Percentiles rank a stretch among this genome's conserved stretches.
These are phyloP conservation scores for Trametes elegans DNA, from an alignment of 768 basidiomycete species.

Conservation along the genomic window DNA sequence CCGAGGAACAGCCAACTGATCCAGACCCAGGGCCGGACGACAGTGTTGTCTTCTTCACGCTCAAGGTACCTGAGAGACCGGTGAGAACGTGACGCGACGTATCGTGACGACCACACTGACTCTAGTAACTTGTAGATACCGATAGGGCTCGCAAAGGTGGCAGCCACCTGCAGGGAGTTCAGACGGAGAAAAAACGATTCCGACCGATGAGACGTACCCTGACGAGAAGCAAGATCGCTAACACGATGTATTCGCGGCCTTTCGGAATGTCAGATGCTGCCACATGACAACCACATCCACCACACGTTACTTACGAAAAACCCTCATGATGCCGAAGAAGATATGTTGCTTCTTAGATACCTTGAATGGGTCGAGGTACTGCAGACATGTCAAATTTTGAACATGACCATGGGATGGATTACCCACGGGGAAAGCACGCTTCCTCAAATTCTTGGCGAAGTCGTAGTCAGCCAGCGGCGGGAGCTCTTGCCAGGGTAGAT, in stretches of 20 bases:
- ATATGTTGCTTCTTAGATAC: constrained; percentile 23
- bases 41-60: constrained; percentile 44
- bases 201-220: neutral
- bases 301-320: constrained; percentile 17
- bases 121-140: constrained; percentile 35
- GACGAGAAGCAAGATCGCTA: constrained; percentile 10
- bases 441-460: constrained; percentile 33
- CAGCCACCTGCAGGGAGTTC: constrained; percentile 14
- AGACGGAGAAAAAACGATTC: neutral
- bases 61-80: constrained; percentile 51
- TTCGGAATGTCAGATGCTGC: neutral
- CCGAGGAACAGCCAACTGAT: constrained; percentile 51
- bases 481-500: constrained; percentile 41
- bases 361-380: constrained; percentile 34
- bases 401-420: neutral
- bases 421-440: constrained; percentile 33
- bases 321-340: constrained; percentile 27
- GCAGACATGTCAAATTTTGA: neutral
- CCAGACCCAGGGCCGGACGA: constrained; percentile 70
- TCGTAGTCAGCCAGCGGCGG: constrained; percentile 53
- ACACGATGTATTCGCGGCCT: constrained; percentile 9
- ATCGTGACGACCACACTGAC: constrained; percentile 18
- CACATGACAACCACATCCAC: neutral
- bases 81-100: neutral
- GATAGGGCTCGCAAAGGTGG: constrained; percentile 31